Percentiles rank a stretch among this genome's conserved stretches.
These are phyloP conservation scores for Metschnikowia rubicola DNA, from an alignment of 805 yeast species.

Conservation along the genomic window DNA sequence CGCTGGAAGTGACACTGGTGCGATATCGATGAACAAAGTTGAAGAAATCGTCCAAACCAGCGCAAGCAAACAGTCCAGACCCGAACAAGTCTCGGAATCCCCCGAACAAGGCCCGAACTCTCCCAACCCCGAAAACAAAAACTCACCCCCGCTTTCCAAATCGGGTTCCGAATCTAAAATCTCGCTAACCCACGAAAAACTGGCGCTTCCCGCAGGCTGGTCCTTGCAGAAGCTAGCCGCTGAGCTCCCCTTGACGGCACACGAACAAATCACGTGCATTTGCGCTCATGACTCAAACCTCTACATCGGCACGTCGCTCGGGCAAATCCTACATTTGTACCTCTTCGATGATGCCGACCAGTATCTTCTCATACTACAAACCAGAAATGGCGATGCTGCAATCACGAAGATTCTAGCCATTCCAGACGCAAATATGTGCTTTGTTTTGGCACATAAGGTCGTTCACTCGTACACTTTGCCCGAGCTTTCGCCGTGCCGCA, in stretches of 20 bases:
- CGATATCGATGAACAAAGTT: no score
- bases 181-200: background rate
- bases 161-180: no score
- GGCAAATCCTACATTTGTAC: constrained; percentile 37
- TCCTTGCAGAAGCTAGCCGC: constrained; percentile 6
- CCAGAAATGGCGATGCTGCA: constrained; percentile 6
- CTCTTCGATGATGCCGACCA: constrained; percentile 38
- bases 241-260: constrained; percentile 6
- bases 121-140: no score
- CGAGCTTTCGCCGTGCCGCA: constrained; percentile 35
- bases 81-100: background rate
- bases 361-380: constrained; percentile 28
- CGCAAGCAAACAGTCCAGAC: no score
- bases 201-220: constrained; percentile 9
- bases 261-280: constrained; percentile 18
- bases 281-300: constrained; percentile 29
- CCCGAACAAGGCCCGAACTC: background rate
- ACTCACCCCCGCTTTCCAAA: no score
- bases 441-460: constrained; percentile 26
- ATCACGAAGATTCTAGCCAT: constrained; percentile 27
- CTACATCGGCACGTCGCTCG: constrained; percentile 36
- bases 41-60: no score
- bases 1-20: no score
- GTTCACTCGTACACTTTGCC: constrained; percentile 31
- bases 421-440: constrained; percentile 22